Evolutionary conservation across 768 basidiomycete species (phyloP).

Genomic region (Russula brevipes): DNA sequence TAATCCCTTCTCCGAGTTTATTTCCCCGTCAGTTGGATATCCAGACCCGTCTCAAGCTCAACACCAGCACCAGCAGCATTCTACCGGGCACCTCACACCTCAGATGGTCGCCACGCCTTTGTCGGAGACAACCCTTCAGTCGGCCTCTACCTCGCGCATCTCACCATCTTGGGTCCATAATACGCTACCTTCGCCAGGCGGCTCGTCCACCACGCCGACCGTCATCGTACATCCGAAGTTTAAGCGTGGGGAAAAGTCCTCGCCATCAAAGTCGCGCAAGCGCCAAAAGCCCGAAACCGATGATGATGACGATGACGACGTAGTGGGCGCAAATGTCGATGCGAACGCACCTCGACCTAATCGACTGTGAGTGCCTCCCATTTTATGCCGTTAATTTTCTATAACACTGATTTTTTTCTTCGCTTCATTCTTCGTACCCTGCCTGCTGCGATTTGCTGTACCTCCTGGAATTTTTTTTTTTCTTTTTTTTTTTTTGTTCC

Average conservation of each 20-base stretch:
- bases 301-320: constrained; percentile 11
- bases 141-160: not conserved
- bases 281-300: constrained; percentile 13
- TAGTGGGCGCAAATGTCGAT: not conserved
- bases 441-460: not conserved
- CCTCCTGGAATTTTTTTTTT: not conserved
- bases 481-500: not conserved
- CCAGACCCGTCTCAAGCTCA: not conserved
- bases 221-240: not conserved
- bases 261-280: not conserved
- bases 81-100: constrained; percentile 6
- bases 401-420: not conserved
- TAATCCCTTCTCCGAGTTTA: not conserved
- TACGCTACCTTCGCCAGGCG: constrained; percentile 5
- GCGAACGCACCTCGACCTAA: constrained; percentile 2
- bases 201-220: not conserved
- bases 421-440: not conserved
- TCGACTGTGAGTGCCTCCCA: constrained; percentile 14
- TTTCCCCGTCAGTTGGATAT: not conserved
- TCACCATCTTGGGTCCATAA: constrained; percentile 12
- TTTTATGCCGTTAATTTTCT: not conserved
- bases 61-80: not conserved
- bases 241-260: not conserved
- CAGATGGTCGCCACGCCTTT: not conserved
- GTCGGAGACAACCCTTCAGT: constrained; percentile 4